Percentiles rank a stretch among this genome's conserved stretches.
phyloP scores from a whole-genome alignment of 2,329 filamentous ascomycete genomes.

The Paraphaeosphaeria sporulosa region DNA sequence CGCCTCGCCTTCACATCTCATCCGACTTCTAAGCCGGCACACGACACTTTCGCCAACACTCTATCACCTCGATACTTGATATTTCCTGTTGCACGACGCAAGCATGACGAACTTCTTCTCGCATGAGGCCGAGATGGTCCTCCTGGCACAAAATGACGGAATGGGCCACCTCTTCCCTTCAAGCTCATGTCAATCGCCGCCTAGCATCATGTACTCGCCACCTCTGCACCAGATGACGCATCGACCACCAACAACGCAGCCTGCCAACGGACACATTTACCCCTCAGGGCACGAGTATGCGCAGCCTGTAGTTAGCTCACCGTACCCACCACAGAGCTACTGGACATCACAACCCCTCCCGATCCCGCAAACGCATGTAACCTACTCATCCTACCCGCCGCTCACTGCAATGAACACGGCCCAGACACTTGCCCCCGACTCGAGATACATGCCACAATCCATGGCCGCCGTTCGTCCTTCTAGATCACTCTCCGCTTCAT shows the following conservation, averaged over 20 bases:
- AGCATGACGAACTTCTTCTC: constrained; percentile 46
- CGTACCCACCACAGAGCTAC: constrained; percentile 41
- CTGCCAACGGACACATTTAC: constrained; percentile 37
- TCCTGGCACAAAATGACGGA: constrained; percentile 44
- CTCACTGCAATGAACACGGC: constrained; percentile 36
- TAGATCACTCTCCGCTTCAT: constrained; percentile 47
- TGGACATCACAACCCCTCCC: constrained; percentile 42
- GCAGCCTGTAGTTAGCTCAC: constrained; percentile 37
- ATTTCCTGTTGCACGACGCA: constrained; percentile 11
- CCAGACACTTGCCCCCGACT: constrained; percentile 34
- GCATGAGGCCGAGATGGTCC: constrained; percentile 46
- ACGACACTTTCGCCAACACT: constrained; percentile 18
- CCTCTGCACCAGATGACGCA: constrained; percentile 44
- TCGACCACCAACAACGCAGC: constrained; percentile 31
- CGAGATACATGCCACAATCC: constrained; percentile 32
- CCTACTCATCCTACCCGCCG: constrained; percentile 45
- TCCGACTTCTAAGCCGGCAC: constrained; percentile 15
- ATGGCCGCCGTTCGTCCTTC: constrained; percentile 34
- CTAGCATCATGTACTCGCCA: constrained; percentile 49
- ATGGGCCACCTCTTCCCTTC: constrained; percentile 47
- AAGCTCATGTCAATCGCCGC: constrained; percentile 47
- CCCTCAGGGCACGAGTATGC: constrained; percentile 39
- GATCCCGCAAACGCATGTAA: constrained; percentile 37
- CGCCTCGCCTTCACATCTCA: constrained; percentile 29
- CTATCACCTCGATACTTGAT: constrained; percentile 13